phyloP scores from a whole-genome alignment of 495 filamentous ascomycete genomes.

The Penicillium ucsense region DNA sequence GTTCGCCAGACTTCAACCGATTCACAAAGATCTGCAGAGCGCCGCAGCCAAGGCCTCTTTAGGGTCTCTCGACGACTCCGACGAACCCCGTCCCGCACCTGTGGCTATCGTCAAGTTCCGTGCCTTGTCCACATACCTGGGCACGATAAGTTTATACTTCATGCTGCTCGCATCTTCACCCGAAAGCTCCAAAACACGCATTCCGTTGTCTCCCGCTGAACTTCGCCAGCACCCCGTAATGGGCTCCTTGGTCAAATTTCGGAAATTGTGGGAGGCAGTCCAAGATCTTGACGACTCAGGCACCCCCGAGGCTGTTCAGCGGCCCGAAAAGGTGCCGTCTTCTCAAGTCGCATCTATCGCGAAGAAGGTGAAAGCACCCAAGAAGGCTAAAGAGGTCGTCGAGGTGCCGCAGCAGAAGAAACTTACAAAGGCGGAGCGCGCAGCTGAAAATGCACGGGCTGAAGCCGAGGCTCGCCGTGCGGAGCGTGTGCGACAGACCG shows the following conservation, averaged over 20 bases:
- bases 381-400: slow-evolving; percentile 22
- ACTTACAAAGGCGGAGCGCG: slow-evolving; percentile 42
- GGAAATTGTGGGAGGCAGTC: slow-evolving; percentile 69
- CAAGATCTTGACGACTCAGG: slow-evolving; percentile 41
- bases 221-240: slow-evolving; percentile 84
- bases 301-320: slow-evolving; percentile 5
- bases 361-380: slow-evolving; percentile 8
- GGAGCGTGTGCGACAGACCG: slow-evolving; percentile 45
- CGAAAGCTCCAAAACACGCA: slow-evolving; percentile 33
- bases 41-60: slow-evolving; percentile 45
- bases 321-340: slow-evolving; percentile 1
- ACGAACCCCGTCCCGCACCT: slow-evolving; percentile 24
- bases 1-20: slow-evolving; percentile 58
- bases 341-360: slow-evolving; percentile 9
- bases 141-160: slow-evolving; percentile 85
- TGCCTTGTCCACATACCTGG: slow-evolving; percentile 74
- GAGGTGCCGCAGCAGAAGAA: slow-evolving; percentile 26
- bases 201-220: slow-evolving; percentile 55
- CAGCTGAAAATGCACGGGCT: slow-evolving; percentile 41
- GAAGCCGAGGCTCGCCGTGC: slow-evolving; percentile 45
- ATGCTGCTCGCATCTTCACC: slow-evolving; percentile 69
- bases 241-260: slow-evolving; percentile 68
- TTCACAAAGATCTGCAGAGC: slow-evolving; percentile 46
- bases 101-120: slow-evolving; percentile 60
- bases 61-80: slow-evolving; percentile 19